Evolutionary conservation across 306 rosid genomes (phyloP).

Genomic region (Luffa acutangula): DNA sequence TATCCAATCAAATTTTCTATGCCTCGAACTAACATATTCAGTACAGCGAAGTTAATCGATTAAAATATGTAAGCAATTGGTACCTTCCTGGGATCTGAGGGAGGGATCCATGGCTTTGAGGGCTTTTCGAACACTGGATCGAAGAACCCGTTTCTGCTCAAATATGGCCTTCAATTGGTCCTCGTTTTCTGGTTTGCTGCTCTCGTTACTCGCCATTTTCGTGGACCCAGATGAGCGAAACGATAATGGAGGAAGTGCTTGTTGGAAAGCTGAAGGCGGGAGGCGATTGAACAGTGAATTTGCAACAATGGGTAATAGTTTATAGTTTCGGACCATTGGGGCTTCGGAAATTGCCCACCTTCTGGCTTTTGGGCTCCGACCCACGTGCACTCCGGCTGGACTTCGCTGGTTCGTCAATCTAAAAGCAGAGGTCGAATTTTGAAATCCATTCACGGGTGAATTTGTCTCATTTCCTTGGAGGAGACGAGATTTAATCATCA

Average conservation of each 20-base stretch:
- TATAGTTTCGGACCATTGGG: conserved; percentile 8
- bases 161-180: conserved; percentile 39
- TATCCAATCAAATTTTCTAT: neutral
- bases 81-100: conserved; percentile 73
- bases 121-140: conserved; percentile 58
- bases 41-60: neutral
- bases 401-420: neutral
- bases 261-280: neutral
- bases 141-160: conserved; percentile 50
- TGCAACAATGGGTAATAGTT: neutral
- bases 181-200: neutral
- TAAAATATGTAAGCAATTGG: neutral
- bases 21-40: neutral
- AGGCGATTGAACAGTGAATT: neutral
- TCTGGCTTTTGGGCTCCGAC: neutral
- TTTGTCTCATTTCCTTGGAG: neutral
- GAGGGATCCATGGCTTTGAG: conserved; percentile 64
- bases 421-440: neutral
- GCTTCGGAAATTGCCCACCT: neutral
- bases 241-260: neutral
- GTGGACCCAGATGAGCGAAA: neutral
- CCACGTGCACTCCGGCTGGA: conserved; percentile 6
- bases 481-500: neutral
- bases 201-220: conserved; percentile 13
- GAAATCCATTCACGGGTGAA: neutral